Conservation (phyloP, 2,329 filamentous ascomycete species). For the Hypoxylon sp. region DNA sequence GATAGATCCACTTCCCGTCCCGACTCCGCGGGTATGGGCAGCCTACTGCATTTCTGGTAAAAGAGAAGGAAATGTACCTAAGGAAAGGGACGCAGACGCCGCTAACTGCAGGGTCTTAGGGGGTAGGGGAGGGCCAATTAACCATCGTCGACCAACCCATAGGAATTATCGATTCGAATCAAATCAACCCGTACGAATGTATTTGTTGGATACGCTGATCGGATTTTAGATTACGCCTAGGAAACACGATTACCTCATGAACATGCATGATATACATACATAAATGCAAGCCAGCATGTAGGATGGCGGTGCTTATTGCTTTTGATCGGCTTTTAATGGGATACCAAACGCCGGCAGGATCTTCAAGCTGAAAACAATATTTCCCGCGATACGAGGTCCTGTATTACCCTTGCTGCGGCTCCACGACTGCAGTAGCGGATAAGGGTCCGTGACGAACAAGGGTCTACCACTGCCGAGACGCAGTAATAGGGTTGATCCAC, state of each 20-base stretch:
- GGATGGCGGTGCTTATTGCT: not conserved
- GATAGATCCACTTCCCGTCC: not conserved
- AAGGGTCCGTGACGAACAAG: conserved; percentile 14
- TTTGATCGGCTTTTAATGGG: not conserved
- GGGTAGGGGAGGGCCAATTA: not conserved
- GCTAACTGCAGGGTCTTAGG: not conserved
- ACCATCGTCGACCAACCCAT: not conserved
- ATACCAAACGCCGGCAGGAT: not conserved
- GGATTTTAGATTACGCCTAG: not conserved
- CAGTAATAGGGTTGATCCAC: conserved; percentile 18
- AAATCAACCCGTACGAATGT: not conserved
- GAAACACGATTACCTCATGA: not conserved
- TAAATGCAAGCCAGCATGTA: not conserved
- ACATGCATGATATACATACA: not conserved
- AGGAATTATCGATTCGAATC: not conserved
- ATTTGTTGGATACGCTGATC: not conserved
- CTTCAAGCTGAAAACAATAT: conserved; percentile 21
- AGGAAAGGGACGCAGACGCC: not conserved
- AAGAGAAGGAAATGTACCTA: not conserved
- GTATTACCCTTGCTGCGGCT: conserved; percentile 11
- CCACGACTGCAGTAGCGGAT: conserved; percentile 7
- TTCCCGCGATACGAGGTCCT: conserved; percentile 16
- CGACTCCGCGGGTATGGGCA: not conserved
- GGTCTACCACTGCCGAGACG: conserved; percentile 17
- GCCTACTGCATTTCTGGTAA: not conserved